Evolutionary conservation across 2,329 filamentous ascomycete species (phyloP), one percentile per base, ranked within the genome.

Genomic region (Ophiocordyceps robertsii): DNA sequence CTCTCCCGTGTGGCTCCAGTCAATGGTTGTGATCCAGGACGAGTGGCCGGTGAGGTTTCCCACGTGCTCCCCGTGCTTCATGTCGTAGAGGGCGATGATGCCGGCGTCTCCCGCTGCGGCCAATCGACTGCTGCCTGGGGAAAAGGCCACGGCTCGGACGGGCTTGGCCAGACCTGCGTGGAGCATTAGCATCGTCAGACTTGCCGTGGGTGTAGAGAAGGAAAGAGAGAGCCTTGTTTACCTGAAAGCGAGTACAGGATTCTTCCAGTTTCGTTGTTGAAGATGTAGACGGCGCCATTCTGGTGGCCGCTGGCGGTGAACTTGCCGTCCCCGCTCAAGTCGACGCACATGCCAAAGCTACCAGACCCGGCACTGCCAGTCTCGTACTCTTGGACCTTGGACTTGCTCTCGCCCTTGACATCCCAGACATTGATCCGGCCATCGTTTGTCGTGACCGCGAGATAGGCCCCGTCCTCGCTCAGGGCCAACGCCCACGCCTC

Each of bases 1-100:
- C 63, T 96, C 90, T 39, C 92, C 92, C 5, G 84, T 93, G 55
- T 85, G 77, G 59, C 82, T 96, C 87, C 90, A 98, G 59, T 95
- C 87, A 37, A 96, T 69, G 29, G 83, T 83, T 47, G 90, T 84
- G 50, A 98, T 80, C 92, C 90, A 98, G 6, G 85, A 82, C 1
- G 77, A 73, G 58, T 90, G 85, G 1, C 83, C 86, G 0, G 74
- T 65, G 46, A 98, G 67, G 56, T 88, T 94, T 17, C 84, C 86
- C 13, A 96, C 81, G 56, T 95, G 90, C 61, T 96, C 89, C 40
- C 92, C 92, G 39, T 90, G 89, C 49, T 80, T 77, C 52, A 93
- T 86, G 56, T 96, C 89, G 66, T 95, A 98, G 38, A 96, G 72
- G 2, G 85, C 84, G 52, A 98, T 94, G 40, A 94, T 77, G 41